Percentiles rank a stretch among this genome's conserved stretches.
Conservation (phyloP, 352 stramenopile species). For the Thraustotheca clavata region DNA sequence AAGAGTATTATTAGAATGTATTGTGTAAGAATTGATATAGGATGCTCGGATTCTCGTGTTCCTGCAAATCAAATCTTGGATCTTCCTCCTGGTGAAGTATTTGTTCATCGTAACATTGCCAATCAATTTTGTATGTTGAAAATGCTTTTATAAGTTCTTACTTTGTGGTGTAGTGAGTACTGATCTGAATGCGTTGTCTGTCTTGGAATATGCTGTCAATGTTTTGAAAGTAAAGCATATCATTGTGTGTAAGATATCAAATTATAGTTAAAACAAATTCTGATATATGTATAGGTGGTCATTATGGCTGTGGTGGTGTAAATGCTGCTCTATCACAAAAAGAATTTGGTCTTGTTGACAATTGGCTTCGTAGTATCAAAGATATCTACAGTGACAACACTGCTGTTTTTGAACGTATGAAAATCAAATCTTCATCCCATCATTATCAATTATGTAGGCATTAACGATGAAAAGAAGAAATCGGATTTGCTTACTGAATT, state of each 20-base stretch:
- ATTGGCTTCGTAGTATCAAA: constrained; percentile 88
- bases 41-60: constrained; percentile 84
- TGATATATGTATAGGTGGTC: constrained; percentile 28
- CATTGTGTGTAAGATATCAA: constrained; percentile 53
- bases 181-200: constrained; percentile 60
- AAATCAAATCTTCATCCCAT: not conserved
- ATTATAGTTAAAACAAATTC: not conserved
- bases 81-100: constrained; percentile 73
- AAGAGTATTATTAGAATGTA: too few species aligned
- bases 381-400: constrained; percentile 22
- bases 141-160: not conserved
- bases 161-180: constrained; percentile 44
- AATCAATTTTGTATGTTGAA: constrained; percentile 31
- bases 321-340: constrained; percentile 73
- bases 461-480: constrained; percentile 29
- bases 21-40: not conserved
- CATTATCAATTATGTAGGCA: constrained; percentile 15
- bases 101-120: constrained; percentile 88
- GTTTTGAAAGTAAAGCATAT: constrained; percentile 88
- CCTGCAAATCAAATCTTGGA: constrained; percentile 83
- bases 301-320: constrained; percentile 89
- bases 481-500: constrained; percentile 58
- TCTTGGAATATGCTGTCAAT: constrained; percentile 79
- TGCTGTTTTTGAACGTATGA: constrained; percentile 13
- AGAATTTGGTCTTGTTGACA: constrained; percentile 74